A percentile compares a stretch with the other conserved stretches of the same genome.
Conservation (phyloP, 768 basidiomycete species). For the Lentinula boryana region DNA sequence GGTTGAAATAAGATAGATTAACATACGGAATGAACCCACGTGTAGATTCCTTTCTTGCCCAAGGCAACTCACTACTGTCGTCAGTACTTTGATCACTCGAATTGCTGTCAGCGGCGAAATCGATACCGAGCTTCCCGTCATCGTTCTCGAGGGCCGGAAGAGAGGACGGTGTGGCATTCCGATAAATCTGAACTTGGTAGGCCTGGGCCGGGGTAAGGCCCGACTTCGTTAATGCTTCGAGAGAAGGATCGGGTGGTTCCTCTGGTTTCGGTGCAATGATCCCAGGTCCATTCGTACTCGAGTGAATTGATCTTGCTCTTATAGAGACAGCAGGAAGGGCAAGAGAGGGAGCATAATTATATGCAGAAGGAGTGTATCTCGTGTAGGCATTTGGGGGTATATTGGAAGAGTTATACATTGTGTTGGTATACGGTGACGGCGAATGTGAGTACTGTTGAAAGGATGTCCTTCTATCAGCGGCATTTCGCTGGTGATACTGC, state of each 20-base stretch:
- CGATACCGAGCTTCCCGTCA: constrained; percentile 52
- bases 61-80: constrained; percentile 55
- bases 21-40: constrained; percentile 28
- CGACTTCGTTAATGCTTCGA: constrained; percentile 36
- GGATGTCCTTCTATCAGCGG: constrained; percentile 39
- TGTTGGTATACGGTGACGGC: constrained; percentile 9
- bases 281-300: constrained; percentile 33
- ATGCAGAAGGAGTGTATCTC: neutral
- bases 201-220: constrained; percentile 74
- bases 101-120: constrained; percentile 34
- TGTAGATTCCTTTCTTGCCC: constrained; percentile 40
- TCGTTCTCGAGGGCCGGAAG: constrained; percentile 37
- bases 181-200: constrained; percentile 72
- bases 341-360: constrained; percentile 22
- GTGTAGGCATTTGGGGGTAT: constrained; percentile 17
- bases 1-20: constrained; percentile 20
- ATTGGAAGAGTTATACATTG: constrained; percentile 24
- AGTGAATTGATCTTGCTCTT: constrained; percentile 47
- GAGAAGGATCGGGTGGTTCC: constrained; percentile 41
- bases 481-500: constrained; percentile 29
- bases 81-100: constrained; percentile 38
- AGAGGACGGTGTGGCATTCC: constrained; percentile 27
- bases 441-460: constrained; percentile 20
- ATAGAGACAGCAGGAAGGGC: constrained; percentile 33
- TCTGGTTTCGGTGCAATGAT: constrained; percentile 41